phyloP scores from a whole-genome alignment of 768 basidiomycete genomes.

The Rossbeevera mucosa region DNA sequence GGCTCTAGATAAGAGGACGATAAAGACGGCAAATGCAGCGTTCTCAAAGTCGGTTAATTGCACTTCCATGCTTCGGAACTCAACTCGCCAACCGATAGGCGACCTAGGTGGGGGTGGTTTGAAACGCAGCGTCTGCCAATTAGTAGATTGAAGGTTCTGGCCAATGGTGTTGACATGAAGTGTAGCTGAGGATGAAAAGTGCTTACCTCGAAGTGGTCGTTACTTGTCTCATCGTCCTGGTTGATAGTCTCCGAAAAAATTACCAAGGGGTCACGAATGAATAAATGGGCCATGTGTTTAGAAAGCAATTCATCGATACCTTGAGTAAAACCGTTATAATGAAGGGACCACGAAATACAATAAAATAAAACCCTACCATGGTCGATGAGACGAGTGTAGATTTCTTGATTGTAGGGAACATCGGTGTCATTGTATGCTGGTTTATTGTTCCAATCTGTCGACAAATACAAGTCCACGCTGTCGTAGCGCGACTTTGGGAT shows the following conservation, averaged over 20 bases:
- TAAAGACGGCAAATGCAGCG: constrained; percentile 92
- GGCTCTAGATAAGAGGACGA: constrained; percentile 90
- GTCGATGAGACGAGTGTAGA: constrained; percentile 66
- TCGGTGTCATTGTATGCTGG: constrained; percentile 91
- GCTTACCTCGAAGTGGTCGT: constrained; percentile 93
- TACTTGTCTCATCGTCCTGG: constrained; percentile 83
- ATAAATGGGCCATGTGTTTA: constrained; percentile 90
- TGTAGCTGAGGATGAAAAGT: neutral
- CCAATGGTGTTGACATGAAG: neutral
- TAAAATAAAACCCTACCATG: constrained; percentile 53
- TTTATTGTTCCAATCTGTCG: constrained; percentile 79
- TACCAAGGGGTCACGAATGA: constrained; percentile 96
- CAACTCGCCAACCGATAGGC: constrained; percentile 94
- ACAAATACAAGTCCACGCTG: constrained; percentile 91
- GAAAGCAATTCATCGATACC: constrained; percentile 85
- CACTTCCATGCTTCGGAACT: constrained; percentile 98
- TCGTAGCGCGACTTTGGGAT: constrained; percentile 99
- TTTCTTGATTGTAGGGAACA: constrained; percentile 70
- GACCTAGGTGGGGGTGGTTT: constrained; percentile 96
- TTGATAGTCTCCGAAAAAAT: constrained; percentile 91
- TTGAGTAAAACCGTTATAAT: constrained; percentile 30
- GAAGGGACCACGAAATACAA: neutral
- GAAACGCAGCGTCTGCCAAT: constrained; percentile 99
- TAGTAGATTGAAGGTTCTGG: constrained; percentile 97
- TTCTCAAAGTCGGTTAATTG: constrained; percentile 99